These are phyloP conservation scores for Fusarium palustre DNA, from an alignment of 2,329 filamentous ascomycete genomes.

Conservation along the genomic window DNA sequence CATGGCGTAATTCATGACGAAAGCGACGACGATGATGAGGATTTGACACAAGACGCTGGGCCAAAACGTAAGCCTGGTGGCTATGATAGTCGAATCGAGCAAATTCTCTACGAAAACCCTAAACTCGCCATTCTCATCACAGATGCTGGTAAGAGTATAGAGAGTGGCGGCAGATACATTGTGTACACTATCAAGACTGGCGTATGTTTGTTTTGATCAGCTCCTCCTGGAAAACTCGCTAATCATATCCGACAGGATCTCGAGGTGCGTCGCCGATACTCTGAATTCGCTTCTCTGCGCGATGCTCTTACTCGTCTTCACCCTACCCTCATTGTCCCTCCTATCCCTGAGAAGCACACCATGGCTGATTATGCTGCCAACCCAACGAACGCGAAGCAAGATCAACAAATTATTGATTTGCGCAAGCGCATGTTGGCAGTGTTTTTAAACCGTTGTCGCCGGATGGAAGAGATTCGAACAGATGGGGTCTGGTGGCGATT, in stretches of 20 bases:
- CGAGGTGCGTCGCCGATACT: slow-evolving; percentile 94
- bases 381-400: slow-evolving; percentile 97
- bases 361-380: slow-evolving; percentile 99
- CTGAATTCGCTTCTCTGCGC: slow-evolving; percentile 92
- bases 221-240: background rate
- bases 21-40: slow-evolving; percentile 64
- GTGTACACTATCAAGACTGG: slow-evolving; percentile 97
- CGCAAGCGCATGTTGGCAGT: slow-evolving; percentile 97
- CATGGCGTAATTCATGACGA: slow-evolving; percentile 48
- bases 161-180: slow-evolving; percentile 92
- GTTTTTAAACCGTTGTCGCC: slow-evolving; percentile 91
- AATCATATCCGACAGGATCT: slow-evolving; percentile 74
- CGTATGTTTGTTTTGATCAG: slow-evolving; percentile 63
- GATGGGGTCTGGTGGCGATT: slow-evolving; percentile 99
- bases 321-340: slow-evolving; percentile 93
- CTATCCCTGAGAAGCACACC: slow-evolving; percentile 98
- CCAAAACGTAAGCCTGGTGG: slow-evolving; percentile 81
- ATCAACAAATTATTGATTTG: slow-evolving; percentile 95
- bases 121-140: slow-evolving; percentile 91
- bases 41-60: slow-evolving; percentile 56
- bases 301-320: slow-evolving; percentile 91
- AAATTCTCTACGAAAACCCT: slow-evolving; percentile 95
- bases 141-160: slow-evolving; percentile 93
- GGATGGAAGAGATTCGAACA: slow-evolving; percentile 90
- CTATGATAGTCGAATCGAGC: slow-evolving; percentile 95